Evolutionary conservation across 805 yeast genomes (phyloP).

Genomic region (Yarrowia sp.): DNA sequence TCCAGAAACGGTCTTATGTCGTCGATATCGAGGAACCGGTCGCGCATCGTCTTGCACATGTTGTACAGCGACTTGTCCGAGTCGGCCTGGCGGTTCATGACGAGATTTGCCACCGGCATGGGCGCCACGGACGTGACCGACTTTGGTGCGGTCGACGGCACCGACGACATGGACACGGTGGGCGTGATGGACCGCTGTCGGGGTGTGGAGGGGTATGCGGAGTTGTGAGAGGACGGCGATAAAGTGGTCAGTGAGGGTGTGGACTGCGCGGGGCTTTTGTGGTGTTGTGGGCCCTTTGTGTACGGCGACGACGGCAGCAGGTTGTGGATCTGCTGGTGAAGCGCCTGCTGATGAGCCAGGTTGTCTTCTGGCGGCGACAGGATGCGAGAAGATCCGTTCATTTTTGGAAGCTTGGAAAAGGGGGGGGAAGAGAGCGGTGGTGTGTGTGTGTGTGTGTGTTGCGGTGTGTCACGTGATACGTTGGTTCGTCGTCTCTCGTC

Average conservation of each 20-base stretch:
- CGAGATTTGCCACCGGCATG: slow-evolving; percentile 21
- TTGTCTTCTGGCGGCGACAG: slow-evolving; percentile 13
- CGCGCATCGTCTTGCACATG: slow-evolving; percentile 57
- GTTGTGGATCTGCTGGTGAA: slow-evolving; percentile 13
- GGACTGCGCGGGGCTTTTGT: slow-evolving; percentile 1
- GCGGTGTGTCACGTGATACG: background rate
- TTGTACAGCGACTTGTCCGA: slow-evolving; percentile 61
- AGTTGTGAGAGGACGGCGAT: background rate
- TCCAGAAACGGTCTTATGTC: slow-evolving; percentile 65
- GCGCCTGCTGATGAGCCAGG: slow-evolving; percentile 8
- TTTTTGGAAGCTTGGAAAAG: background rate
- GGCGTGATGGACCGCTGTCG: slow-evolving; percentile 21
- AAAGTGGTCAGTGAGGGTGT: background rate
- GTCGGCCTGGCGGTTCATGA: slow-evolving; percentile 26
- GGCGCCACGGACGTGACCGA: background rate
- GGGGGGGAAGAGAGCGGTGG: background rate
- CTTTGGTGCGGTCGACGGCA: background rate
- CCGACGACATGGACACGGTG: slow-evolving; percentile 10
- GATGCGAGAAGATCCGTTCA: slow-evolving; percentile 6
- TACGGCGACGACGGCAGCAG: slow-evolving; percentile 5
- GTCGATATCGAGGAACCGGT: slow-evolving; percentile 55
- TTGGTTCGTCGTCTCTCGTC: background rate
- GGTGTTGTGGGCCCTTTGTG: background rate
- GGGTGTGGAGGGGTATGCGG: slow-evolving; percentile 7
- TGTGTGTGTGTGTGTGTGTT: background rate